Conservation (phyloP, 192 early-diverging fungal genomes). For the Chytriomyces sp. region DNA sequence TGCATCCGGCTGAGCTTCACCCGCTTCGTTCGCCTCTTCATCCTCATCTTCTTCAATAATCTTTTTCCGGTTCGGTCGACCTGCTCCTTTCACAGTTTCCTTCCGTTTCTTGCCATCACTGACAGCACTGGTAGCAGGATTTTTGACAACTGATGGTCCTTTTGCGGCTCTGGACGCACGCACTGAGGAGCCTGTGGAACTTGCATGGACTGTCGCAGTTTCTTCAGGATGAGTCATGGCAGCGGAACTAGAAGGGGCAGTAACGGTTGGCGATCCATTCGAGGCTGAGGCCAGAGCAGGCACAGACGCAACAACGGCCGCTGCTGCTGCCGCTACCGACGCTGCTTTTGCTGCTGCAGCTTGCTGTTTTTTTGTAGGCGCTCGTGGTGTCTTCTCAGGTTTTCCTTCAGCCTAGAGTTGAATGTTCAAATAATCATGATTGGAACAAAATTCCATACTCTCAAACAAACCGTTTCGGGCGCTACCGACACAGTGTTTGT, state of each 20-base stretch:
- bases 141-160: not conserved
- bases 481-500: too few relatives aligned
- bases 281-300: not conserved
- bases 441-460: too few relatives aligned
- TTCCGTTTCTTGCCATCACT: not conserved
- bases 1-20: constrained; percentile 1
- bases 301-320: not conserved
- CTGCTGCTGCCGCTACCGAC: too few relatives aligned
- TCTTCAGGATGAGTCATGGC: not conserved
- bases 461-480: too few relatives aligned
- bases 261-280: not conserved
- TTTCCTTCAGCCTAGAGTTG: not conserved
- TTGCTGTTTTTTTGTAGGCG: not conserved
- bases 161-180: constrained; percentile 13
- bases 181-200: not conserved
- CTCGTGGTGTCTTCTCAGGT: not conserved
- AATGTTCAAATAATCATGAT: too few relatives aligned
- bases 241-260: not conserved
- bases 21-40: constrained; percentile 10
- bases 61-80: not conserved
- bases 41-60: constrained; percentile 2
- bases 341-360: not conserved
- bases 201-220: not conserved
- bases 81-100: not conserved
- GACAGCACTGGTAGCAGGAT: not conserved